Conservation (phyloP, 805 yeast genomes). For the Saccharomycopsis malanga region DNA sequence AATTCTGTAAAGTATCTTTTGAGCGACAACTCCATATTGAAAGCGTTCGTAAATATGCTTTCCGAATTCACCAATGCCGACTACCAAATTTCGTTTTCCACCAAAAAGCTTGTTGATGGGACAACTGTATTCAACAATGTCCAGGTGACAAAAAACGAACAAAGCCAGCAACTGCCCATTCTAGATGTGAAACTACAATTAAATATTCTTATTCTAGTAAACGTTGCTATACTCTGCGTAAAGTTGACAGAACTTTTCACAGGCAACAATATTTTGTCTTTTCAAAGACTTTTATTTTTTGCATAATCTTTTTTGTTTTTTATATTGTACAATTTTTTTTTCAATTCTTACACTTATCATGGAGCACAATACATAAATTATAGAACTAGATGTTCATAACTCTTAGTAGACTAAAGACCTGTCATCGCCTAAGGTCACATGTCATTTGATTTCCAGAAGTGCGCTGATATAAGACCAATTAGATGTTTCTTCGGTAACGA, state of each 20-base stretch:
- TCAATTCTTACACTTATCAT: neutral
- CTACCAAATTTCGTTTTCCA: neutral
- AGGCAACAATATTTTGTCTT: neutral
- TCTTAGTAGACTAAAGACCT: too few species aligned
- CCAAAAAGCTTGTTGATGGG: neutral
- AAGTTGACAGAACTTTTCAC: constrained; percentile 6
- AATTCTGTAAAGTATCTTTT: constrained; percentile 6
- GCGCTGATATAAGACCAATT: too few species aligned
- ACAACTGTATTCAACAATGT: neutral
- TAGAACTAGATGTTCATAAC: too few species aligned
- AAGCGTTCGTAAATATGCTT: neutral
- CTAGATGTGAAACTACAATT: neutral
- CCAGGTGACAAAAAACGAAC: neutral
- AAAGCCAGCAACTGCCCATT: too few species aligned
- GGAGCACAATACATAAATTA: neutral
- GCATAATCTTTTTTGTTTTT: neutral
- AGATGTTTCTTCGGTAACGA: too few species aligned
- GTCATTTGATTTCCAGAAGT: too few species aligned
- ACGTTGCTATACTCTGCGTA: constrained; percentile 1
- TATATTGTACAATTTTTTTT: too few species aligned
- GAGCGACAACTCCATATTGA: neutral
- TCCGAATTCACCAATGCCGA: constrained; percentile 3
- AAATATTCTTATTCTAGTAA: neutral
- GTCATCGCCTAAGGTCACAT: too few species aligned
- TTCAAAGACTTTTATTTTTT: neutral